Evolutionary conservation across 2,329 filamentous ascomycete genomes (phyloP).

Genomic region (Penicillium hordei): DNA sequence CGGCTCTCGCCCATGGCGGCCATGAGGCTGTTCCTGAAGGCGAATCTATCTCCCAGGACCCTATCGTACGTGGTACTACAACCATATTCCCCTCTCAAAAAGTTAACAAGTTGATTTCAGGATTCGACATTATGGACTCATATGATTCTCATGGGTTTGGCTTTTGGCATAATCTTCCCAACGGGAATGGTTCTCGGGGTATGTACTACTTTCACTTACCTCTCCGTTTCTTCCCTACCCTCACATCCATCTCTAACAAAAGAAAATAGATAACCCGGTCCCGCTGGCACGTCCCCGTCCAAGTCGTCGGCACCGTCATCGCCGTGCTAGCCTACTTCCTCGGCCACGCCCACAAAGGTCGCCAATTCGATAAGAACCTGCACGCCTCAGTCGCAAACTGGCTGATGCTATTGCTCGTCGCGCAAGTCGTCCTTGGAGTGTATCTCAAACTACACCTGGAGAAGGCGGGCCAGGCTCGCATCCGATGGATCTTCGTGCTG

Average conservation of each 20-base stretch:
- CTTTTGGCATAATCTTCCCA: conserved; percentile 91
- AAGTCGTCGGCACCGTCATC: conserved; percentile 71
- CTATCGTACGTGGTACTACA: conserved; percentile 58
- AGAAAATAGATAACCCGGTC: conserved; percentile 73
- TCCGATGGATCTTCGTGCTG: conserved; percentile 69
- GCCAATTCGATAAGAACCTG: conserved; percentile 78
- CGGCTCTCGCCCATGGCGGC: conserved; percentile 51
- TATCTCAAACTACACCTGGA: conserved; percentile 90
- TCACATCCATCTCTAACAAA: background rate
- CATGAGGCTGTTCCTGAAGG: conserved; percentile 66
- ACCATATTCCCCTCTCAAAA: background rate
- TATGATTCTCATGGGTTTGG: conserved; percentile 81
- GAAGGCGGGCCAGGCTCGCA: conserved; percentile 74
- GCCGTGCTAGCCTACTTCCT: conserved; percentile 85
- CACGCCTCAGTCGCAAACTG: conserved; percentile 78
- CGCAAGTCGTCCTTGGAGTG: conserved; percentile 75
- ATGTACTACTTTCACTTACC: conserved; percentile 37
- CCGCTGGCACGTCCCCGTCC: conserved; percentile 90
- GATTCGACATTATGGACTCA: conserved; percentile 90
- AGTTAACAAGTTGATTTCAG: conserved; percentile 32
- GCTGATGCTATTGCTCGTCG: conserved; percentile 75
- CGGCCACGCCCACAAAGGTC: conserved; percentile 84
- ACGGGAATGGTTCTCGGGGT: conserved; percentile 93
- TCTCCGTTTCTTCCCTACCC: background rate
- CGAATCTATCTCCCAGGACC: conserved; percentile 67